Conservation (phyloP, 192 early-diverging fungal species). For the Coemansia umbellata region DNA sequence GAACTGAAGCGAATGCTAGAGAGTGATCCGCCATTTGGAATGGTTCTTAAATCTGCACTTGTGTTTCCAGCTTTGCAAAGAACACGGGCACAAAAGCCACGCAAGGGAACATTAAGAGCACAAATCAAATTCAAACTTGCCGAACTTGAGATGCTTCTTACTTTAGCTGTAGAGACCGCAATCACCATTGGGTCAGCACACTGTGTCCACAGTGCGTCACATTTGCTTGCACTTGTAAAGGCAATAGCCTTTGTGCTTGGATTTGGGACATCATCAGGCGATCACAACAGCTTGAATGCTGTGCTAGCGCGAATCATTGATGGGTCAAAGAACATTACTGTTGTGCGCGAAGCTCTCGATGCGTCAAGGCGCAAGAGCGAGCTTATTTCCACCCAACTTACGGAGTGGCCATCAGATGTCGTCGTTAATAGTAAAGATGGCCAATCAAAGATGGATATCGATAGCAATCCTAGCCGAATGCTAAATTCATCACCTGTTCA, state of each 20-base stretch:
- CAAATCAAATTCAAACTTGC: constrained; percentile 9
- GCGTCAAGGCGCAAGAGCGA: constrained; percentile 12
- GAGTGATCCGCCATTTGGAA: constrained; percentile 2
- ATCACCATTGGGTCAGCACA: constrained; percentile 34
- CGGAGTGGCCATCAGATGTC: constrained; percentile 24
- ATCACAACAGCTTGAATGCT: not conserved
- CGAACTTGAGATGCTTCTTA: constrained; percentile 22
- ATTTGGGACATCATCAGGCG: not conserved
- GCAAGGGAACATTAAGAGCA: constrained; percentile 25
- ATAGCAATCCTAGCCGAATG: not conserved
- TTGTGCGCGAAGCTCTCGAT: constrained; percentile 36
- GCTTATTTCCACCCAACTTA: constrained; percentile 9
- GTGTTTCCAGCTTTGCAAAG: constrained; percentile 23
- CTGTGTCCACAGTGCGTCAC: constrained; percentile 27
- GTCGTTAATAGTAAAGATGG: not conserved
- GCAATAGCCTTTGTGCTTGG: constrained; percentile 22
- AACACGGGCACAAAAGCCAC: constrained; percentile 19
- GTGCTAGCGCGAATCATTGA: constrained; percentile 20
- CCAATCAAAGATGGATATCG: not conserved
- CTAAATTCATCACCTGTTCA: not conserved
- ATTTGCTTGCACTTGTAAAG: constrained; percentile 25
- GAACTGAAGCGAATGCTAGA: constrained; percentile 17
- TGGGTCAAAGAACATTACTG: constrained; percentile 32
- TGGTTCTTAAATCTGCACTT: constrained; percentile 22
- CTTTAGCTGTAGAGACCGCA: constrained; percentile 5